Base-by-base conservation (phyloP, 768 basidiomycete species). In the Russula abietina region DNA sequence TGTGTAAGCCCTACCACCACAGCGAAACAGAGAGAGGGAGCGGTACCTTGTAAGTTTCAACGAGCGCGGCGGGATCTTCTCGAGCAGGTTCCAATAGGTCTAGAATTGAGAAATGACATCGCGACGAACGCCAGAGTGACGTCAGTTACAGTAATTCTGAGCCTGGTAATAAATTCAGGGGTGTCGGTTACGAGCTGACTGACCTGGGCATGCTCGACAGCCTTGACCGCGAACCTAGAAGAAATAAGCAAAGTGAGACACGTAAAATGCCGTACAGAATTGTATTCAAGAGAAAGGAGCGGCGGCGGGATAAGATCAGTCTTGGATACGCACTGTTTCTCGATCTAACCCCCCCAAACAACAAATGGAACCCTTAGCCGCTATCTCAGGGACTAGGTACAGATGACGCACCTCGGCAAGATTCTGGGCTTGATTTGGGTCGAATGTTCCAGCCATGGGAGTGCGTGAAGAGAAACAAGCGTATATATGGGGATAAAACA, bases 131-230 rank as follows among this genome's bases (percentile, higher is more conserved):
- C 17, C 26, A 11, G 9, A 10, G 32, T 56, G 55, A 57, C 55
- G 43, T 57, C 55, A 57, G 10, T 11, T n/a, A n/a, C n/a, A n/a
- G n/a, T n/a, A n/a, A n/a, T 43, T n/a, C 19, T 8, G 22, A 41
- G 38, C 24, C 22, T 38, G 36, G 24, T 17, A 17, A 41, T 12
- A 49, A 49, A 36, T 57, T 57, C 22, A 32, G 28, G 55, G 32
- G 32, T 17, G 11, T 22, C 14, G 54, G 41, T 55, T 45, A 51
- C 58, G n/a, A 51, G 52, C 83, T 65, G 56, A 91, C 83, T 65
- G 56, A 91, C 93, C 80, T 96, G 92, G 50, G 95, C 92, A 68
- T 98, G 93, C 73, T 99, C 95, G 56, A 98, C 94, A 14, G 93
- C 92, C 73, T 88, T 92, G 60, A 99, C 96, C 28, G 92, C 92